Base-by-base conservation (phyloP, 164 flowering plant genomes). In the Amborella trichopoda region DNA sequence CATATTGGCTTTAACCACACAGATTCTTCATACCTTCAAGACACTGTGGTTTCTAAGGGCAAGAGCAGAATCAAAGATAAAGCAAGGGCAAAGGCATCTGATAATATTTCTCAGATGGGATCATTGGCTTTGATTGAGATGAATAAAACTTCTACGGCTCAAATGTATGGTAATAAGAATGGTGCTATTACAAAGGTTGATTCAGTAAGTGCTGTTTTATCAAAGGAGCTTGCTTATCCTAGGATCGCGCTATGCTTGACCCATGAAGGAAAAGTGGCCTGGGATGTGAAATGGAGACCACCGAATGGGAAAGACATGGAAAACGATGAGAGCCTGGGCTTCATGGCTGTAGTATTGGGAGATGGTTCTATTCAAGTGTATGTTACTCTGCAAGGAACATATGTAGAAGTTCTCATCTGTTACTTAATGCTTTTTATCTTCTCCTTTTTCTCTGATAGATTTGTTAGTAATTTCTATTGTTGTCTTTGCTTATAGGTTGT, bases 271-370 rank as follows among this genome's bases (percentile, higher is more conserved):
- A 85, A 79, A 70, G 94, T 85, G 60, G 93, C 89, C 22, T 85
- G 95, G 99, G 99, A 88, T 72, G 74, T 80, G 52, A 93, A 88
- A 73, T 88, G 99, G 99, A 59, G 65, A 53, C 99, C 96, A 40
- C 25, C 17, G 28, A 46, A 23, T 51, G 21, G 13, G 24, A 10
- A 48, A 60, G 69, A 60, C 48, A 43, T 64, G 30, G 60, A 59
- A 38, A 50, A 62, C 68, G 70, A 49, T 59, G 64, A 66, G 44
- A 59, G 65, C 53, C 73, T 93, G 89, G 96, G 95, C 32, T 88
- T 80, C 61, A 91, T 88, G 67, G 99, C 99, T 37, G 96, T 93
- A 20, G 50, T 83, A 61, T 68, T 88, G 23, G 99, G 99, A 34
- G 80, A 78, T 74, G 96, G 99, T 60, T 76, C 89, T 46, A 26